phyloP scores from a whole-genome alignment of 176 grass and related monocot genomes.

The Leersia perrieri region DNA sequence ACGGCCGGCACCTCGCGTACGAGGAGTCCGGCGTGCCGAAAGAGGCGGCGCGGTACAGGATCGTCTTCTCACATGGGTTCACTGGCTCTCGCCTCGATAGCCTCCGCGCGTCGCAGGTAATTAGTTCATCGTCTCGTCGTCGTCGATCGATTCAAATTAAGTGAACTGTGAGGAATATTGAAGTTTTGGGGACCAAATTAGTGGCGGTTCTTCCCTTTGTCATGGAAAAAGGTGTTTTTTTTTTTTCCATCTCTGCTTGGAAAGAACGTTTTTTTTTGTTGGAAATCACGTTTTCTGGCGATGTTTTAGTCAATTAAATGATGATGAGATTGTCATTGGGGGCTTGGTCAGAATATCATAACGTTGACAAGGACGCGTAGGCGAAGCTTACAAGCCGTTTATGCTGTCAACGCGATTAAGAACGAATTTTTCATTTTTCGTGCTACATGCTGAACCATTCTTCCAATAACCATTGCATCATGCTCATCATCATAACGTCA shows the following conservation, averaged over 20 bases:
- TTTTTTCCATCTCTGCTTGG: background rate
- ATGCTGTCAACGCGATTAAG: background rate
- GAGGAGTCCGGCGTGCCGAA: constrained; percentile 59
- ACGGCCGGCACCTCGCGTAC: constrained; percentile 69
- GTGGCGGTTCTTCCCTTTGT: too few species aligned
- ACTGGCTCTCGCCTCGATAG: constrained; percentile 51
- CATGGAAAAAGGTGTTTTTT: background rate
- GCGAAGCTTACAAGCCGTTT: background rate
- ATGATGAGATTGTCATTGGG: background rate
- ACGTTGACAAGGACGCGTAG: background rate
- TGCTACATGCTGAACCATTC: background rate
- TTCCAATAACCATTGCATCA: background rate
- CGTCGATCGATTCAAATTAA: too few species aligned
- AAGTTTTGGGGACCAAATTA: too few species aligned
- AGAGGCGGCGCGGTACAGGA: constrained; percentile 52
- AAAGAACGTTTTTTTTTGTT: background rate
- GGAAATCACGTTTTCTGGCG: background rate
- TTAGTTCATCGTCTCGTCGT: background rate
- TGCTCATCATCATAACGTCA: background rate
- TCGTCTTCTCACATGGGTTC: constrained; percentile 74
- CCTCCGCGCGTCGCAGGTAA: constrained; percentile 47
- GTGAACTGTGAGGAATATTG: too few species aligned
- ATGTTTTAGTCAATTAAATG: background rate
- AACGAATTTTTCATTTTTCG: background rate
- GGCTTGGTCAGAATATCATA: background rate